Evolutionary conservation across 805 yeast species (phyloP).

Genomic region (Yamadazyma nakazawae): DNA sequence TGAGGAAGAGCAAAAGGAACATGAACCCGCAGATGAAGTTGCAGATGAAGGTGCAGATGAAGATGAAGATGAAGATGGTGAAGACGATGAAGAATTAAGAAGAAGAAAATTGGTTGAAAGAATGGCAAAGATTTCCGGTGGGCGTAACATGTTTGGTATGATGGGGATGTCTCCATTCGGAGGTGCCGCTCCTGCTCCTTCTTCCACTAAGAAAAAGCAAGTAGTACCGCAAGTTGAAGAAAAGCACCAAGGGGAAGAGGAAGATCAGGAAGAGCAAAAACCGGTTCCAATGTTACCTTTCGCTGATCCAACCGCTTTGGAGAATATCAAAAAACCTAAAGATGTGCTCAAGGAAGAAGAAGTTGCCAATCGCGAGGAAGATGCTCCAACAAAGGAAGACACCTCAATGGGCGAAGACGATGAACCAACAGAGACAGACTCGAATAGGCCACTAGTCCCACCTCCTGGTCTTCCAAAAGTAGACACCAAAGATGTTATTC

Average conservation of each 20-base stretch:
- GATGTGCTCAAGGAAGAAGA: background rate
- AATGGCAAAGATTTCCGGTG: slow-evolving; percentile 95
- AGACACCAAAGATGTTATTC: slow-evolving; percentile 1
- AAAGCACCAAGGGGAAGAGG: slow-evolving; percentile 8
- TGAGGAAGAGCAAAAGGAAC: slow-evolving; percentile 26
- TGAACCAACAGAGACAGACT: slow-evolving; percentile 8
- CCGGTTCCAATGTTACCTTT: slow-evolving; percentile 14
- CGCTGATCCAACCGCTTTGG: slow-evolving; percentile 14
- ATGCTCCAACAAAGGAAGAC: slow-evolving; percentile 4
- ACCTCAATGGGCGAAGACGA: slow-evolving; percentile 15
- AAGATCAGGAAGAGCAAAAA: slow-evolving; percentile 16
- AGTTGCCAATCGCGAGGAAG: background rate
- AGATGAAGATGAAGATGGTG: slow-evolving; percentile 56
- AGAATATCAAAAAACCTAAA: slow-evolving; percentile 4
- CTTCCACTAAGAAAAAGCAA: background rate
- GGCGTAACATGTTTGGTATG: slow-evolving; percentile 76
- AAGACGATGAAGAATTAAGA: slow-evolving; percentile 72
- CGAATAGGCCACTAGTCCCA: slow-evolving; percentile 4
- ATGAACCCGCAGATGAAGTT: too few species aligned
- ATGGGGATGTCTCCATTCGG: slow-evolving; percentile 51
- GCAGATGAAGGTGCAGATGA: slow-evolving; percentile 42
- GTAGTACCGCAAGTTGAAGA: slow-evolving; percentile 9
- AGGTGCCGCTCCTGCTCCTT: slow-evolving; percentile 9
- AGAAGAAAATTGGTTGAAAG: slow-evolving; percentile 80
- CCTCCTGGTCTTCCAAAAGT: slow-evolving; percentile 6